Conservation (phyloP, 495 filamentous ascomycete genomes). For the Xylaria longipes region DNA sequence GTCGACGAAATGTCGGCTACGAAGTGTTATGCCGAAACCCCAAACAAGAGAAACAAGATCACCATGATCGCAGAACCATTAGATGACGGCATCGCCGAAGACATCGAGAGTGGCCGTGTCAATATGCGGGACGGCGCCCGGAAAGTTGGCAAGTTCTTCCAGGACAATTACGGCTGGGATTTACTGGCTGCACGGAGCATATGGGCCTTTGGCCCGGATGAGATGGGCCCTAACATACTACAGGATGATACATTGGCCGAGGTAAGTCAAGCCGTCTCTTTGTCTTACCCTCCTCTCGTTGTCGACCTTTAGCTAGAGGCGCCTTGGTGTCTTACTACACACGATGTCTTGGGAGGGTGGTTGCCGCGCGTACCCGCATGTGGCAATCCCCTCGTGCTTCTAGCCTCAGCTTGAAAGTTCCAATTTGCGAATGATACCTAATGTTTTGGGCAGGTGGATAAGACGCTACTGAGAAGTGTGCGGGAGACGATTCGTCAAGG, state of each 20-base stretch:
- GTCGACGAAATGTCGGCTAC: constrained; percentile 97
- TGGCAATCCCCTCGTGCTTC: constrained; percentile 34
- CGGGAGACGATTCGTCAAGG: constrained; percentile 92
- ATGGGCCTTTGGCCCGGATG: constrained; percentile 98
- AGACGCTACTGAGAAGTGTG: constrained; percentile 83
- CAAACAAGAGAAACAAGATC: constrained; percentile 99
- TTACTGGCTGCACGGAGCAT: constrained; percentile 91
- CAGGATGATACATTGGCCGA: constrained; percentile 94
- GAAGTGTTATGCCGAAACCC: constrained; percentile 96
- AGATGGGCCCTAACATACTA: constrained; percentile 92
- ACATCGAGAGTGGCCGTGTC: constrained; percentile 91
- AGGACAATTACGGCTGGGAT: constrained; percentile 97
- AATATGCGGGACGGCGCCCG: constrained; percentile 92
- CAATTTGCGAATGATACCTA: constrained; percentile 35
- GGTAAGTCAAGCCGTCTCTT: constrained; percentile 47
- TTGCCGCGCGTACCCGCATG: constrained; percentile 36
- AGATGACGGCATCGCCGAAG: constrained; percentile 91
- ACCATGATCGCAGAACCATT: constrained; percentile 97
- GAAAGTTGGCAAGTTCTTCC: constrained; percentile 94
- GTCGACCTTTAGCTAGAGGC: constrained; percentile 24
- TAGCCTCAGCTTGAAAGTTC: constrained; percentile 38
- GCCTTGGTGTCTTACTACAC: constrained; percentile 38
- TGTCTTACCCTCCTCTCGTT: constrained; percentile 36
- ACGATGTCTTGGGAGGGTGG: constrained; percentile 28
- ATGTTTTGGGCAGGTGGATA: constrained; percentile 73